Conservation (phyloP, 768 basidiomycete species). For the Kwoniella europaea region DNA sequence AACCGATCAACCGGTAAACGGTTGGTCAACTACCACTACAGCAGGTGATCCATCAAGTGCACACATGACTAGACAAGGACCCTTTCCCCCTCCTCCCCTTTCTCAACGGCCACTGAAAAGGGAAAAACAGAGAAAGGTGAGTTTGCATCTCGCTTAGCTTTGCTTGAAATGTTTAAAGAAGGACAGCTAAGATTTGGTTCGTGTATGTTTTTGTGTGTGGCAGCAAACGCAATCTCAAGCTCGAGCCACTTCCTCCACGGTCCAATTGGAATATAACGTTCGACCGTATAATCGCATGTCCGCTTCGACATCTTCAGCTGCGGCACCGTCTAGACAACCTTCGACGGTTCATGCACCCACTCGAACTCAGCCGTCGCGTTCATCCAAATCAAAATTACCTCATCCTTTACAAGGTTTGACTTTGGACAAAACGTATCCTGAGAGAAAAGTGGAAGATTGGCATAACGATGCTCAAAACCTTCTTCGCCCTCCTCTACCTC, state of each 20-base stretch:
- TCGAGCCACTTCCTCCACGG: neutral
- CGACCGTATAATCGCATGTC: constrained; percentile 7
- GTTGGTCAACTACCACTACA: neutral
- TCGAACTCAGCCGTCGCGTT: constrained; percentile 4
- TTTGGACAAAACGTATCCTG: constrained; percentile 17
- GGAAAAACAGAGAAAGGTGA: constrained; percentile 2
- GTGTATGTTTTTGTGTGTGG: neutral
- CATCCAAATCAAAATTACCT: constrained; percentile 1
- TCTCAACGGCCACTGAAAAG: constrained; percentile 3
- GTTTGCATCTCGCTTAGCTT: neutral
- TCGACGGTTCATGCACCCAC: neutral
- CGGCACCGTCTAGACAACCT: neutral
- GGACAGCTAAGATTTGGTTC: too few relatives aligned
- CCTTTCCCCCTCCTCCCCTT: neutral
- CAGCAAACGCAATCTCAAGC: neutral
- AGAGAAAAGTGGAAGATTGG: constrained; percentile 15
- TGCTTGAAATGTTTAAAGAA: too few relatives aligned
- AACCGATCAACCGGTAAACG: constrained; percentile 11
- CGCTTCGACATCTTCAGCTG: neutral
- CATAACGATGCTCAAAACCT: constrained; percentile 19
- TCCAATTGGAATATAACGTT: constrained; percentile 17
- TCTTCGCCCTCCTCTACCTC: constrained; percentile 5
- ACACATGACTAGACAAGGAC: neutral
- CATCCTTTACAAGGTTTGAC: constrained; percentile 16
- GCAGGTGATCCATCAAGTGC: neutral